phyloP scores from a whole-genome alignment of 345 rosid genomes.

The Hypericum androsaemum region DNA sequence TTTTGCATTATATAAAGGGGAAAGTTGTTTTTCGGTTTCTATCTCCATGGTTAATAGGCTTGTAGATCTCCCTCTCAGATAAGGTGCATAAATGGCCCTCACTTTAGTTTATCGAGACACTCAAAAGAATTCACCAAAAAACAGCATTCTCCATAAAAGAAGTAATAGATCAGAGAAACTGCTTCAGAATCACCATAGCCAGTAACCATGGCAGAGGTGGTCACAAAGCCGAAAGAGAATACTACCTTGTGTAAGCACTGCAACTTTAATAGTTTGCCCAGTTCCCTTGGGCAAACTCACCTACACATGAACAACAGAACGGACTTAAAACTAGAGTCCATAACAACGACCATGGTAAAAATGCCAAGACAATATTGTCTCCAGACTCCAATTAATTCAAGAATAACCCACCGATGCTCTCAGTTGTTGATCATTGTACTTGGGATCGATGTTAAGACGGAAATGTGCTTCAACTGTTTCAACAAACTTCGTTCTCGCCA shows the following conservation, averaged over 20 bases:
- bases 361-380: neutral
- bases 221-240: neutral
- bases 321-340: constrained; percentile 1
- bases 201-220: neutral
- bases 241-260: constrained; percentile 96
- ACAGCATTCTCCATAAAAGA: no score
- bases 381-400: neutral
- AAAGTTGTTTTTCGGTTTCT: no score
- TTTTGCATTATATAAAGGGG: no score
- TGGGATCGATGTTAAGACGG: constrained; percentile 91
- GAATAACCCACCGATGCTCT: constrained; percentile 67
- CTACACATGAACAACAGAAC: constrained; percentile 26
- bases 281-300: constrained; percentile 97
- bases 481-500: constrained; percentile 57
- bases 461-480: constrained; percentile 95
- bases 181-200: neutral
- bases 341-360: neutral
- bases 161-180: neutral
- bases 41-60: no score
- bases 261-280: constrained; percentile 87
- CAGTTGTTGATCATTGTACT: constrained; percentile 93
- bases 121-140: no score
- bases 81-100: no score
- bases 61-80: no score
- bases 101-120: no score